Conservation (phyloP, 192 early-diverging fungal genomes). For the Entomortierella chlamydospora region DNA sequence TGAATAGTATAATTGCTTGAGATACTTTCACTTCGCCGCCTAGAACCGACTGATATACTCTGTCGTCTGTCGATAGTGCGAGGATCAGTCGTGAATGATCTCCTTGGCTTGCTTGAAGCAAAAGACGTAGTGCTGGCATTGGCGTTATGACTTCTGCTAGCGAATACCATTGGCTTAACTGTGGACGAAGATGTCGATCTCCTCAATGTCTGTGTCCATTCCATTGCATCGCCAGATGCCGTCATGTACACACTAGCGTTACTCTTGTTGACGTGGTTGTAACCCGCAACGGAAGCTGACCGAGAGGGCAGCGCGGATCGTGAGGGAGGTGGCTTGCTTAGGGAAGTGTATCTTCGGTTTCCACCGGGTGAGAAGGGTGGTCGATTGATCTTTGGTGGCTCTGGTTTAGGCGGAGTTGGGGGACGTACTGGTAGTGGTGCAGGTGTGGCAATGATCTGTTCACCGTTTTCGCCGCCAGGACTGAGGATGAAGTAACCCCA, state of each 20-base stretch:
- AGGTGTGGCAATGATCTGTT: constrained; percentile 24
- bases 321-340: constrained; percentile 24
- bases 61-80: neutral
- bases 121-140: constrained; percentile 4
- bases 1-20: neutral
- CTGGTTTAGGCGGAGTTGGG: constrained; percentile 16
- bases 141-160: neutral
- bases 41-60: neutral
- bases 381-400: constrained; percentile 19
- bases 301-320: constrained; percentile 3
- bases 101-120: constrained; percentile 2
- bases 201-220: constrained; percentile 29
- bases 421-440: constrained; percentile 22
- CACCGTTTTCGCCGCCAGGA: constrained; percentile 18
- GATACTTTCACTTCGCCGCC: constrained; percentile 7
- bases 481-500: constrained; percentile 45
- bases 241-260: neutral
- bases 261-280: constrained; percentile 14
- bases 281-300: constrained; percentile 25
- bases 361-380: constrained; percentile 46
- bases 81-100: neutral
- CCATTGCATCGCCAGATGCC: constrained; percentile 3
- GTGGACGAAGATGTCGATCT: constrained; percentile 21
- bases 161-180: neutral
- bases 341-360: constrained; percentile 29